Evolutionary conservation across 768 basidiomycete species (phyloP).

Genomic region (Hydnomerulius pinastri): DNA sequence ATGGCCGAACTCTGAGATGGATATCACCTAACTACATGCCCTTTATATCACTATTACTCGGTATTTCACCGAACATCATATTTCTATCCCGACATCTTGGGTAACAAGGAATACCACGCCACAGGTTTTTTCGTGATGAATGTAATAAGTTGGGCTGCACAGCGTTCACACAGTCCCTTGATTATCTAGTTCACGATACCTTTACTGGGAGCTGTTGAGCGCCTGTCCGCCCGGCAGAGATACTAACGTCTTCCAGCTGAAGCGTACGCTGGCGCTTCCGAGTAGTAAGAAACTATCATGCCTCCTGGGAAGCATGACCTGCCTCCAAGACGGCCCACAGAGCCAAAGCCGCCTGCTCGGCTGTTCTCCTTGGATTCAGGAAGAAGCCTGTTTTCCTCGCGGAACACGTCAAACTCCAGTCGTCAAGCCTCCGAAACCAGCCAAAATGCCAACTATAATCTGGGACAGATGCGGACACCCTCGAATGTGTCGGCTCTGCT

Average conservation of each 20-base stretch:
- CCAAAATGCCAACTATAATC: neutral
- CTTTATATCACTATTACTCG: too few relatives aligned
- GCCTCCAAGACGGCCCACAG: neutral
- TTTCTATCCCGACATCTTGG: too few relatives aligned
- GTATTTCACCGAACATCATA: too few relatives aligned
- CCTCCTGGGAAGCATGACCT: neutral
- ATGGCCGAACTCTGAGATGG: too few relatives aligned
- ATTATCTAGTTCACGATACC: too few relatives aligned
- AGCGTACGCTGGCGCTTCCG: neutral
- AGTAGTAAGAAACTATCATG: neutral
- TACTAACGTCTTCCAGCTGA: neutral
- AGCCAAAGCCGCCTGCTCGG: slow-evolving; percentile 11
- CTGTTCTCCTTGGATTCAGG: slow-evolving; percentile 29
- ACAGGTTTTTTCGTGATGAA: too few relatives aligned
- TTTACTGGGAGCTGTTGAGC: too few relatives aligned
- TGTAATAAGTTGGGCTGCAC: too few relatives aligned
- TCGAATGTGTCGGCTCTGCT: neutral
- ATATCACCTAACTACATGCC: too few relatives aligned
- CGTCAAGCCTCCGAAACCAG: neutral
- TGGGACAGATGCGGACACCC: neutral
- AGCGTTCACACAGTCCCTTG: too few relatives aligned
- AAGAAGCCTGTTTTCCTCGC: slow-evolving; percentile 4
- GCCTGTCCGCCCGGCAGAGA: too few relatives aligned
- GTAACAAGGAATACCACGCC: too few relatives aligned
- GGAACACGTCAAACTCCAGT: slow-evolving; percentile 9